Base-by-base conservation (phyloP, 768 basidiomycete species). In the Russula griseocarnosa region DNA sequence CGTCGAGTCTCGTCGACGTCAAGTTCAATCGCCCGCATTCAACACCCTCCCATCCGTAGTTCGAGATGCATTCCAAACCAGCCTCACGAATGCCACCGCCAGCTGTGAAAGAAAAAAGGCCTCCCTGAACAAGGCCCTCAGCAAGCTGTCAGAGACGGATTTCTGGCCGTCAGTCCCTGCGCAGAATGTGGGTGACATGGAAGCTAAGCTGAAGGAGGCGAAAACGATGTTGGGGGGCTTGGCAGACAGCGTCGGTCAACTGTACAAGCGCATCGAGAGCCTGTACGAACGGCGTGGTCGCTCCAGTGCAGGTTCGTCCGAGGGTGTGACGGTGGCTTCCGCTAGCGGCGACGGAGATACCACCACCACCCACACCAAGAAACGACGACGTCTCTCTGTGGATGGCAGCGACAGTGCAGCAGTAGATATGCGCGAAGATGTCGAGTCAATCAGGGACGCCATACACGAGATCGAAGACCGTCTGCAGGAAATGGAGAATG, bases 151-250 rank as follows among this genome's bases (percentile, higher is more conserved):
- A 6, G 74, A 73, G 28, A 69, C 71, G 52, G 72, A 72, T 20
- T 79, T 78, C 62, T 80, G 79, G 79, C 79, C 79, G 6, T 53
- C 74, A 36, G n/a, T 76, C 3, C 71, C 69, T 24, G 55, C 62
- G 7, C 65, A 73, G n/a, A 70, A 71, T 20, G 54, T 72, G 18
- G 65, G 69, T n/a, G 61, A 58, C 13, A 22, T 70, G 38, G 68
- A 72, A 20, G 20, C 38, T 26, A 72, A 73, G 58, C 61, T 66
- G 54, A 32, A 38, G n/a, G 66, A 71, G 16, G 63, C 70, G 28
- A 74, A 72, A 60, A 73, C 74, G 44, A 68, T 73, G 32, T 69
- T 74, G 32, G 65, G 64, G 46, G 73, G 72, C n/a, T 71, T 81
- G 58, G 73, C 70, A 38, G 64, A 55, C 28, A 57, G 50, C 1